These are phyloP conservation scores for Coffea canephora DNA, from an alignment of 257 asterid genomes.

Conservation along the genomic window DNA sequence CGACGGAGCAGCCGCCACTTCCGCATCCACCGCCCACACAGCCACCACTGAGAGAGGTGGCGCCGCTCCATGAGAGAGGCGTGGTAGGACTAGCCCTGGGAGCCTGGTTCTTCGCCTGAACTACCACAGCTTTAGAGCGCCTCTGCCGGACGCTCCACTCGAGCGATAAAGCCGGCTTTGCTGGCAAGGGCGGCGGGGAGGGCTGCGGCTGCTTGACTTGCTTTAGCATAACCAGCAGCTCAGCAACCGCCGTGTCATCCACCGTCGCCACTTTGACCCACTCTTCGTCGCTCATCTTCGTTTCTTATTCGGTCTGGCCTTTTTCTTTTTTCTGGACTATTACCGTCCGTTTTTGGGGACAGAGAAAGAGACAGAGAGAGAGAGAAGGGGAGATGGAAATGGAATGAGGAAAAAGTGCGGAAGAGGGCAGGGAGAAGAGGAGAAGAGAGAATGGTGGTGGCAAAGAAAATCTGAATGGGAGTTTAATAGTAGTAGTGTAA, in stretches of 20 bases:
- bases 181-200: slow-evolving; percentile 18
- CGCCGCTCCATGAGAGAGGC: slow-evolving; percentile 76
- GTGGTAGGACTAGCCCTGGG: slow-evolving; percentile 62
- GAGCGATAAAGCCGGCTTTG: slow-evolving; percentile 32
- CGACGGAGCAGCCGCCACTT: slow-evolving; percentile 25
- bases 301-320: neutral
- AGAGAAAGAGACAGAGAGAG: neutral
- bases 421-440: slow-evolving; percentile 9
- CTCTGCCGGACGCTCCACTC: slow-evolving; percentile 76
- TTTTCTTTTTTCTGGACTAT: neutral
- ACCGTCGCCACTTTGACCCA: slow-evolving; percentile 57
- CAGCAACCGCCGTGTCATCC: slow-evolving; percentile 63
- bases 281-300: slow-evolving; percentile 31
- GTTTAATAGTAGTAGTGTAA: slow-evolving; percentile 4
- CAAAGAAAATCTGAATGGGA: slow-evolving; percentile 47
- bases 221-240: slow-evolving; percentile 43
- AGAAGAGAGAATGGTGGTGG: slow-evolving; percentile 45
- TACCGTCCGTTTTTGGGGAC: neutral
- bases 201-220: slow-evolving; percentile 11
- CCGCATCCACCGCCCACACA: slow-evolving; percentile 27
- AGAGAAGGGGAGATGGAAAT: slow-evolving; percentile 17
- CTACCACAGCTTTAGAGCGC: slow-evolving; percentile 44
- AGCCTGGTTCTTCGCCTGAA: slow-evolving; percentile 27
- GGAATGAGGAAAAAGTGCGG: slow-evolving; percentile 21
- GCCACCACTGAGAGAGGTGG: slow-evolving; percentile 49